These are phyloP conservation scores for Ogataea pini DNA, from an alignment of 805 yeast species.

Conservation along the genomic window DNA sequence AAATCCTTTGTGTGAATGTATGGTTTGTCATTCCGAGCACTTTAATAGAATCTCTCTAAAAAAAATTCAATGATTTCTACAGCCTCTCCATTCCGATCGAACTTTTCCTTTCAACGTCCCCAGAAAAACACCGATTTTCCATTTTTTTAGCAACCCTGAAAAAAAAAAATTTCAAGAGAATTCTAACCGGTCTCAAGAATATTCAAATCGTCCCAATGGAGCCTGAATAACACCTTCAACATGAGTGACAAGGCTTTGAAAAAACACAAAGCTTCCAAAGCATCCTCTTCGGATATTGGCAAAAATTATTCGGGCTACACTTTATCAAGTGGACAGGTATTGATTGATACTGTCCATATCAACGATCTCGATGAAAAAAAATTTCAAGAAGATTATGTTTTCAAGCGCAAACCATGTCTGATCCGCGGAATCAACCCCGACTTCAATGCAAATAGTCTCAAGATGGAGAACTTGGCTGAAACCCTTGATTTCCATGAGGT, in stretches of 20 bases:
- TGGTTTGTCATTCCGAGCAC: too few species aligned
- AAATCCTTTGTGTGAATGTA: too few species aligned
- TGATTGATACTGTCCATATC: conserved; percentile 10
- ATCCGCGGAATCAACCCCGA: conserved; percentile 41
- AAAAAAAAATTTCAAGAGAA: neutral
- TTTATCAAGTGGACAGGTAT: neutral
- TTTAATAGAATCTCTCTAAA: too few species aligned
- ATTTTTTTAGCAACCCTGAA: neutral
- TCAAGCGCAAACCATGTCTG: conserved; percentile 51
- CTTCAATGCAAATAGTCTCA: conserved; percentile 37
- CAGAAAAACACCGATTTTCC: neutral
- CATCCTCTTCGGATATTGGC: neutral
- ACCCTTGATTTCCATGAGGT: conserved; percentile 32
- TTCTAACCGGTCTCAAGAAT: neutral
- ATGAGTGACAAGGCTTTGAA: neutral
- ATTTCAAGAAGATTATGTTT: conserved; percentile 44
- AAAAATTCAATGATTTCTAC: too few species aligned
- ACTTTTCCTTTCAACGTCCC: neutral
- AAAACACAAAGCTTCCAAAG: neutral
- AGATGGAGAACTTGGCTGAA: conserved; percentile 37
- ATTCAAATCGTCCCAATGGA: neutral
- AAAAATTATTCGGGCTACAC: conserved; percentile 9
- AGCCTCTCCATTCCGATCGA: too few species aligned
- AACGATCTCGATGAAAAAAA: conserved; percentile 20
- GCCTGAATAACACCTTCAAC: neutral